Evolutionary conservation across 805 yeast genomes (phyloP).

Genomic region (Metahyphopichia silvanorum): DNA sequence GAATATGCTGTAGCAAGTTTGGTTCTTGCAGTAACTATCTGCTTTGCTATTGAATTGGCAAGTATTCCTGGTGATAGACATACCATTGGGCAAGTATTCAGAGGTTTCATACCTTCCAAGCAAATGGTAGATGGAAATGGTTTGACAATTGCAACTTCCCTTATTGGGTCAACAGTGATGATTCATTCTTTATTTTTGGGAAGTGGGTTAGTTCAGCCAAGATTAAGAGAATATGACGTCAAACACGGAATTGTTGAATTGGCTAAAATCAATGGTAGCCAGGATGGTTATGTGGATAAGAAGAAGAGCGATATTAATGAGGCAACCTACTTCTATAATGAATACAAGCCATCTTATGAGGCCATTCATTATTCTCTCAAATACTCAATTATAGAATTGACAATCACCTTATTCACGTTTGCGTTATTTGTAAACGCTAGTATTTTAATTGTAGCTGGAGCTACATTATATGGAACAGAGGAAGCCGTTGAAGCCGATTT

Average conservation of each 20-base stretch:
- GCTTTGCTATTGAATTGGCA: slow-evolving; percentile 43
- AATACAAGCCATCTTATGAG: slow-evolving; percentile 65
- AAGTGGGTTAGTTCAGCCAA: slow-evolving; percentile 47
- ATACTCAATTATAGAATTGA: slow-evolving; percentile 70
- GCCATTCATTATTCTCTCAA: slow-evolving; percentile 73
- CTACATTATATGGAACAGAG: slow-evolving; percentile 66
- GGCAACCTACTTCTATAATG: slow-evolving; percentile 29
- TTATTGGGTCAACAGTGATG: slow-evolving; percentile 52
- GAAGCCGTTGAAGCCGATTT: slow-evolving; percentile 81
- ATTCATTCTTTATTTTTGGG: slow-evolving; percentile 49
- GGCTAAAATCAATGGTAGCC: slow-evolving; percentile 10
- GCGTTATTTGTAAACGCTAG: slow-evolving; percentile 87
- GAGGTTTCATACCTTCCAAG: slow-evolving; percentile 43
- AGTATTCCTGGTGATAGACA: slow-evolving; percentile 26
- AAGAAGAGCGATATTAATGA: slow-evolving; percentile 12
- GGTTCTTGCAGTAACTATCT: slow-evolving; percentile 41
- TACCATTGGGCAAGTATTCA: slow-evolving; percentile 30
- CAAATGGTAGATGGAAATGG: slow-evolving; percentile 42
- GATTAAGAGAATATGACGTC: slow-evolving; percentile 45
- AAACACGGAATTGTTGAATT: slow-evolving; percentile 30
- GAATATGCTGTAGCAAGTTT: slow-evolving; percentile 41
- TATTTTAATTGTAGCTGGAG: slow-evolving; percentile 77
- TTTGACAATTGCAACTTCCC: slow-evolving; percentile 44
- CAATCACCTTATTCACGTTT: slow-evolving; percentile 67
- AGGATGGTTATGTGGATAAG: slow-evolving; percentile 5